These are phyloP conservation scores for Metschnikowia reukaufii DNA, from an alignment of 805 yeast genomes.

Conservation along the genomic window DNA sequence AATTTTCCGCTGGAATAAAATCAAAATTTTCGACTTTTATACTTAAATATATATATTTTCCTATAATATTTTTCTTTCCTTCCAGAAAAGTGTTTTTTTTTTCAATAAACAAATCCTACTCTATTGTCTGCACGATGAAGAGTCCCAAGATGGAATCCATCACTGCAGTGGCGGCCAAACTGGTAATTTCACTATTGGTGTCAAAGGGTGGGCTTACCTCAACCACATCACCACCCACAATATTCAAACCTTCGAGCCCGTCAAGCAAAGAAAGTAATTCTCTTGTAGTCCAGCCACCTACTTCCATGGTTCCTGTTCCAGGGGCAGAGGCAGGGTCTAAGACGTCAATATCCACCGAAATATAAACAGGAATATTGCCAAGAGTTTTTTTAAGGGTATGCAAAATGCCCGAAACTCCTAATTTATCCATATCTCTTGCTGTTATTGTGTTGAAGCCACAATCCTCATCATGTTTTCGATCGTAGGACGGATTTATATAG, in stretches of 20 bases:
- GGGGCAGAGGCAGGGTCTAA: conserved; percentile 75
- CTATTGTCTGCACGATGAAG: conserved; percentile 33
- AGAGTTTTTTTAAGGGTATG: conserved; percentile 34
- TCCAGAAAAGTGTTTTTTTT: not conserved
- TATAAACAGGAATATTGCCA: conserved; percentile 43
- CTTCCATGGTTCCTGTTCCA: conserved; percentile 79
- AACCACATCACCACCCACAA: conserved; percentile 76
- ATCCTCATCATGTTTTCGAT: conserved; percentile 44
- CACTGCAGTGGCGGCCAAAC: conserved; percentile 64
- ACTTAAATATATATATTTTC: too few relatives aligned
- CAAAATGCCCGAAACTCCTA: conserved; percentile 41
- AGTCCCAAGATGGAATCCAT: conserved; percentile 51
- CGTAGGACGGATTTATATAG: conserved; percentile 42
- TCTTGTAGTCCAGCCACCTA: conserved; percentile 66
- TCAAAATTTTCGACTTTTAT: too few relatives aligned
- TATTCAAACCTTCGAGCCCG: conserved; percentile 55
- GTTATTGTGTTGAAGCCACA: conserved; percentile 50
- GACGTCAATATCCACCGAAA: conserved; percentile 57
- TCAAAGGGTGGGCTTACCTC: conserved; percentile 72
- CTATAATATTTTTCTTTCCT: not conserved
- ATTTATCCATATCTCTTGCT: conserved; percentile 47
- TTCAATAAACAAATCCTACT: not conserved
- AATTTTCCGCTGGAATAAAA: too few relatives aligned
- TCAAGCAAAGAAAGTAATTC: conserved; percentile 62
- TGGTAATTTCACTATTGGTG: conserved; percentile 58